These are phyloP conservation scores for Herpetomonas samuelpessoai DNA, from an alignment of 208 protist species.

Conservation along the genomic window DNA sequence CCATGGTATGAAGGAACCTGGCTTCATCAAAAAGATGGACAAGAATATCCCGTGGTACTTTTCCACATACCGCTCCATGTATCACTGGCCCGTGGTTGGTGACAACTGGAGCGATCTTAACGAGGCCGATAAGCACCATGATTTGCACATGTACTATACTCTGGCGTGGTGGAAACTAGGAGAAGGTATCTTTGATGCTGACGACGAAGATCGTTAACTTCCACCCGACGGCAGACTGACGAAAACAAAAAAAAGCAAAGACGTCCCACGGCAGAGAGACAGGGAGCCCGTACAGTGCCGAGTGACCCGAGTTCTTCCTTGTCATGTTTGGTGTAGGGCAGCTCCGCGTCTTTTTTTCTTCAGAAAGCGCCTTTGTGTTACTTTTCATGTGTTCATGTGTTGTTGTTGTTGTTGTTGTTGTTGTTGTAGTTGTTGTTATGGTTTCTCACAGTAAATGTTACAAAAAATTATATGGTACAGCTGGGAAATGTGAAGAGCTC, in stretches of 20 bases:
- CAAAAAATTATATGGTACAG: too few species aligned
- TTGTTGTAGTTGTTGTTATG: conserved; percentile 12
- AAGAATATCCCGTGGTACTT: conserved; percentile 93
- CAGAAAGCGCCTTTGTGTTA: too few species aligned
- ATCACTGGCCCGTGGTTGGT: conserved; percentile 84
- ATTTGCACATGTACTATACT: conserved; percentile 91
- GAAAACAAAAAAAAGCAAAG: too few species aligned
- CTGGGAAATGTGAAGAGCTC: too few species aligned
- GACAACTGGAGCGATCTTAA: conserved; percentile 89
- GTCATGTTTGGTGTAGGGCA: too few species aligned
- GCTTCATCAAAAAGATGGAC: conserved; percentile 86
- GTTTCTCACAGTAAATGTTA: conserved; percentile 1
- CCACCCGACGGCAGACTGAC: too few species aligned
- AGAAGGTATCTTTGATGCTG: conserved; percentile 85
- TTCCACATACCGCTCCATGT: conserved; percentile 88
- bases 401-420: conserved; percentile 12
- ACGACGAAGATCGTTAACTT: conserved; percentile 61
- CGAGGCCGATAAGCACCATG: conserved; percentile 79
- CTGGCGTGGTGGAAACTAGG: conserved; percentile 90
- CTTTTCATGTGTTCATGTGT: conserved; percentile 14
- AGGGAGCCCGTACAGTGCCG: too few species aligned
- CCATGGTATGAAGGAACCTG: conserved; percentile 89
- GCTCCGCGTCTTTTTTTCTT: conserved; percentile 11
- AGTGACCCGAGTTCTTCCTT: too few species aligned
- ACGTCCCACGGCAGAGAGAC: too few species aligned